Conservation (phyloP, 768 basidiomycete species). For the Termitomyces sp. region DNA sequence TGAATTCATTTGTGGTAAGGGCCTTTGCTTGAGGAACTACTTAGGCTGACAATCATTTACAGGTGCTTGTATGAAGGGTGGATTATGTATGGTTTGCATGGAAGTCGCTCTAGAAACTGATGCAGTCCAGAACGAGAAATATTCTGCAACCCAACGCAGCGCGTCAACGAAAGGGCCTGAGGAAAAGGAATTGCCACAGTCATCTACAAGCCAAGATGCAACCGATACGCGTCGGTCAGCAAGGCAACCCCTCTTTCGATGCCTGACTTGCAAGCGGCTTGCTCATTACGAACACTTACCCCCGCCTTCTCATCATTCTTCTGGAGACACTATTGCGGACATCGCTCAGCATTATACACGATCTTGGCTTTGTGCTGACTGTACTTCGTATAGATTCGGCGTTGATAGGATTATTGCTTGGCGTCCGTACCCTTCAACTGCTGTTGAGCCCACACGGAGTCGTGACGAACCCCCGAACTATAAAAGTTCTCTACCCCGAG, state of each 20-base stretch:
- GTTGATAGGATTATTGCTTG: constrained; percentile 89
- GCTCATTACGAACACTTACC: constrained; percentile 79
- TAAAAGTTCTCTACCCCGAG: constrained; percentile 69
- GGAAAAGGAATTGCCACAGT: neutral
- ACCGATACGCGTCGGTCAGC: neutral
- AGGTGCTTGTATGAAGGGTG: constrained; percentile 67
- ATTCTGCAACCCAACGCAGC: constrained; percentile 3
- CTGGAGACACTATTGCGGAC: constrained; percentile 29
- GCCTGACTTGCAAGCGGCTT: constrained; percentile 75
- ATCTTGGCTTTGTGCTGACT: constrained; percentile 74
- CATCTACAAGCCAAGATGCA: neutral
- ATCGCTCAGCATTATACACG: constrained; percentile 56
- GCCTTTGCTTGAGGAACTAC: neutral
- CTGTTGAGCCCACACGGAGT: constrained; percentile 43
- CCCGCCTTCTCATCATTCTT: constrained; percentile 32
- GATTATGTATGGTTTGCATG: constrained; percentile 73
- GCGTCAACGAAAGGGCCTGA: constrained; percentile 27
- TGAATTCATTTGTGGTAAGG: constrained; percentile 68
- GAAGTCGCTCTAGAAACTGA: constrained; percentile 48
- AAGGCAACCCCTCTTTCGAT: constrained; percentile 61
- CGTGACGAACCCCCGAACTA: constrained; percentile 38
- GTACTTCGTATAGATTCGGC: constrained; percentile 60
- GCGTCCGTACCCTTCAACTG: constrained; percentile 73
- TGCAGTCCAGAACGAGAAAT: constrained; percentile 5
- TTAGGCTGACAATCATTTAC: neutral